Base-by-base conservation (phyloP, 805 yeast species). In the Schwanniomyces sp. region DNA sequence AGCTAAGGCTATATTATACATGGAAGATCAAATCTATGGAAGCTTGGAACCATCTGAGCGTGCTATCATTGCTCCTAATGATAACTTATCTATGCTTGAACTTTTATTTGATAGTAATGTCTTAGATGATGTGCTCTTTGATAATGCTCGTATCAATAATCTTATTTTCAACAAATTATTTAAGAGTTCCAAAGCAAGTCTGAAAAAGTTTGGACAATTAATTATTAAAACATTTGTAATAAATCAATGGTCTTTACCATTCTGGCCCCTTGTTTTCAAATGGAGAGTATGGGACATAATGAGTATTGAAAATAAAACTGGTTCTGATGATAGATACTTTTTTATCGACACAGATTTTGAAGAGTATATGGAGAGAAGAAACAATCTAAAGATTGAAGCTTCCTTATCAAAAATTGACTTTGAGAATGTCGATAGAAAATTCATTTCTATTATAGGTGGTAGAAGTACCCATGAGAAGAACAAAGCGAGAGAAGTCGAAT, bases 31-130 rank as follows among this genome's bases (percentile, higher is more conserved):
- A 40, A 72, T 90, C 12, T 91, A 86, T 59, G 90, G 86, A 10
- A 59, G 70, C 7, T 56, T 57, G 12, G 64, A 72, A 10, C 72
- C 79, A 2, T 57, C 69, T 10, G 67, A 73, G 14, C 64, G 86
- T 43, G 80, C 85, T 24, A 70, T 84, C 45, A 73, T 88, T 24
- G 68, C 85, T 18, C 86, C 90, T 32, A 79, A 79, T 40, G 96
- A 90, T 59, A 81, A 82, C n/a, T 69, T 48, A 67, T 71, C 25
- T 53, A 63, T 47, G 55, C 60, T 32, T 63, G 82, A 55, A 14
- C 44, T 49, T 7, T 50, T 71, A 26, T 48, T 61, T 14, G 57
- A 52, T 7, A 56, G 58, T 12, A 32, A 54, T 21, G 40, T 42
- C 5, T 44, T 70, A 7, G 54, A 59, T 7, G 75, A 72, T 46